Evolutionary conservation across 2,329 filamentous ascomycete species (phyloP), one percentile per base, ranked within the genome.

Genomic region (Laburnicola sp.): DNA sequence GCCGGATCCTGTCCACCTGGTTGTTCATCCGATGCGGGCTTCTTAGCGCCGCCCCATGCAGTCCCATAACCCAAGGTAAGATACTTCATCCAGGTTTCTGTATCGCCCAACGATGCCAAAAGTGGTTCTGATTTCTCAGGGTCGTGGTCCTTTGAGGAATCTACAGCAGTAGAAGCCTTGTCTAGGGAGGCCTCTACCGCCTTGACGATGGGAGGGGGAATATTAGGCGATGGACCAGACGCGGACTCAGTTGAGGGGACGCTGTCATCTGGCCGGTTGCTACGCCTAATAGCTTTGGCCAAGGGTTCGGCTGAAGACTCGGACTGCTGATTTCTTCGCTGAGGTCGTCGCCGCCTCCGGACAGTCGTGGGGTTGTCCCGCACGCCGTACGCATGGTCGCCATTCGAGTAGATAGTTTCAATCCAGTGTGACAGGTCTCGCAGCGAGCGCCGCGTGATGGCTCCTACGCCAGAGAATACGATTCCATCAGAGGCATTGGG

Each of bases 381-480:
- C 5, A 97, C 83, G 3, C 92, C 93, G 68, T 96, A 97, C 2
- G 93, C 86, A 64, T 88, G 82, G 45, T 89, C 85, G 2, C 92
- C 93, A 78, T 90, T 90, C 27, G 80, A 86, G 71, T 94, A 96
- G 2, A 97, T 80, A 64, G 89, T 88, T 70, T 95, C 89, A 80
- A 94, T 87, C 93, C 93, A 97, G 48, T 87, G 83, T 1, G 88
- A 87, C 25, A 97, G 69, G 62, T 87, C 85, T 41, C 85, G 80
- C 39, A 96, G 66, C 0, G 90, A 93, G 16, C 80, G 80, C 47
- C 85, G 81, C 9, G 88, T 87, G 38, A 97, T 71, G 6, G 84
- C 82, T 2, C 91, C 91, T 1, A 87, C 80, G 0, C 93, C 93
- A 5, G 93, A 82, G 64, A 97, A 97, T 30, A 97, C 83, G 6